Evolutionary conservation across 202 grass and related monocot species (phyloP).

Genomic region (Saccharum hybrid): DNA sequence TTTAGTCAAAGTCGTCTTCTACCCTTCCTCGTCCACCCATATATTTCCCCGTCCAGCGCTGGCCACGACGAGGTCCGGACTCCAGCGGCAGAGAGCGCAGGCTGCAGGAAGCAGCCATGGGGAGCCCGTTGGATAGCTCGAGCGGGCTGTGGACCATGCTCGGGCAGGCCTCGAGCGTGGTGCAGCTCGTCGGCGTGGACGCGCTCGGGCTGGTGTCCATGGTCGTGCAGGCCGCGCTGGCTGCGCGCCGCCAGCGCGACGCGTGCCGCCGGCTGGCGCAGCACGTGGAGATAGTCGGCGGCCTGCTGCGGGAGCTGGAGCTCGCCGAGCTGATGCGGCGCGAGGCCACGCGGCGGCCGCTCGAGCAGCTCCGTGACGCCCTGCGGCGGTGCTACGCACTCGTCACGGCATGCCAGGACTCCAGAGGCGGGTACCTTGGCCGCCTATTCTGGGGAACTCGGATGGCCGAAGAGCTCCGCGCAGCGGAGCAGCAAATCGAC

Average conservation of each 20-base stretch:
- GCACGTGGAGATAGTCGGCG: conserved; percentile 51
- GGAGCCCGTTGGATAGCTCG: neutral
- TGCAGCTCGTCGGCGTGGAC: conserved; percentile 43
- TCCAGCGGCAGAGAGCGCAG: neutral
- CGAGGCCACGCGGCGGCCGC: conserved; percentile 46
- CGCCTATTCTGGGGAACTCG: conserved; percentile 24
- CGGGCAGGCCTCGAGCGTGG: neutral
- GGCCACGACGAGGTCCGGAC: neutral
- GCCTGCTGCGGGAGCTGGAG: conserved; percentile 49
- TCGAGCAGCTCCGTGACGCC: conserved; percentile 49
- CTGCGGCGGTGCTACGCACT: conserved; percentile 51
- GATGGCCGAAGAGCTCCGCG: conserved; percentile 45
- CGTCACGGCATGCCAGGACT: conserved; percentile 40
- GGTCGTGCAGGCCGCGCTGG: conserved; percentile 35
- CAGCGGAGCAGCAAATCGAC: conserved; percentile 44
- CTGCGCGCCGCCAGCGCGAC: conserved; percentile 35
- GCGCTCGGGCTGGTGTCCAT: conserved; percentile 37
- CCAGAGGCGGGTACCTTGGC: conserved; percentile 19
- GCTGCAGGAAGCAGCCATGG: neutral
- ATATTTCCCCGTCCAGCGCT: neutral
- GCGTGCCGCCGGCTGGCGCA: conserved; percentile 46
- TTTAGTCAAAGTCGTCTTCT: too few species aligned
- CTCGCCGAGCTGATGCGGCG: conserved; percentile 47
- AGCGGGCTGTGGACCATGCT: neutral
- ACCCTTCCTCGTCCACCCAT: neutral